Conservation (phyloP, 495 filamentous ascomycete genomes). For the Friedmanniomyces endolithicus region DNA sequence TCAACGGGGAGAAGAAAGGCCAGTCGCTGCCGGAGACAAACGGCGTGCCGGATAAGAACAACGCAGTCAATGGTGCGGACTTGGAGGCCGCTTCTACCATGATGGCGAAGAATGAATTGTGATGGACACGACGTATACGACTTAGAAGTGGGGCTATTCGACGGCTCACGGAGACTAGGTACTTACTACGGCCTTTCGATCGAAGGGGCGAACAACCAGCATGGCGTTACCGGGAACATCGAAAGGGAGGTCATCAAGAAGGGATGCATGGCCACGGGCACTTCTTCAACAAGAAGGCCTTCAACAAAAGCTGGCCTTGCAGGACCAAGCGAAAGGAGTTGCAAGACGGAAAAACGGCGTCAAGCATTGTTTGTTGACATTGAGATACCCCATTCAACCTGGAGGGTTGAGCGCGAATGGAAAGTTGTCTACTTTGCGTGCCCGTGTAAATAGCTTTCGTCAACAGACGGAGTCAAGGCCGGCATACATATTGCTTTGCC, state of each 20-base stretch:
- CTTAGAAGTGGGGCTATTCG: background rate
- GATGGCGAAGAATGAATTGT: background rate
- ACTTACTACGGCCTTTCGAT: background rate
- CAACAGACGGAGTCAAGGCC: too few species aligned
- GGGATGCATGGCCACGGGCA: background rate
- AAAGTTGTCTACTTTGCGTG: too few species aligned
- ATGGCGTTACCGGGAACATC: background rate
- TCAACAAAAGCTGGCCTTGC: background rate
- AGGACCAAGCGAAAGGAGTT: background rate
- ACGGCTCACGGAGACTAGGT: too few species aligned
- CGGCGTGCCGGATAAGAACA: slow-evolving; percentile 15
- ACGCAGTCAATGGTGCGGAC: slow-evolving; percentile 16
- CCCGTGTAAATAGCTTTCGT: too few species aligned
- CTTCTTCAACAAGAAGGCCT: background rate
- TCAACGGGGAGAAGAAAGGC: background rate
- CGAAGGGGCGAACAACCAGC: background rate
- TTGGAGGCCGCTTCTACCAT: background rate
- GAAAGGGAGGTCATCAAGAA: background rate
- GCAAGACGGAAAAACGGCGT: background rate
- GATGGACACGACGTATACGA: background rate
- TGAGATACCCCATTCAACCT: slow-evolving; percentile 19
- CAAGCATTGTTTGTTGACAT: background rate
- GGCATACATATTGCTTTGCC: too few species aligned
- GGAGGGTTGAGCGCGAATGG: slow-evolving; percentile 1
- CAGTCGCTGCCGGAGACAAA: slow-evolving; percentile 9